These are phyloP conservation scores for Gomphus bonarii DNA, from an alignment of 1,284 basidiomycete species.

Conservation along the genomic window DNA sequence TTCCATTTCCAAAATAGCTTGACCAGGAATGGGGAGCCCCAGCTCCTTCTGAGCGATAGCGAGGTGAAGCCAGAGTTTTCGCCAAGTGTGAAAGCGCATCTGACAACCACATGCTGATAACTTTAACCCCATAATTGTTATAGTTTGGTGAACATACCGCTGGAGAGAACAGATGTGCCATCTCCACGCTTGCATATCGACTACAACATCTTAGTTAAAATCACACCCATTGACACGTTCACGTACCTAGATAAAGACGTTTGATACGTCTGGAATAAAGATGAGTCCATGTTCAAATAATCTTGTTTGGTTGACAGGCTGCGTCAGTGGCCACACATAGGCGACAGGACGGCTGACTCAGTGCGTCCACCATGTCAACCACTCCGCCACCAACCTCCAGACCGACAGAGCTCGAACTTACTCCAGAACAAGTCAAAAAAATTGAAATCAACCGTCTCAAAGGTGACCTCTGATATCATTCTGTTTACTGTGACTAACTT, in stretches of 20 bases:
- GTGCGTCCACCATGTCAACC: background rate
- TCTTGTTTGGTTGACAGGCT: too few relatives aligned
- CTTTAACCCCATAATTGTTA: background rate
- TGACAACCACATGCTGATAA: constrained; percentile 22
- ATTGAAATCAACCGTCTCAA: constrained; percentile 33
- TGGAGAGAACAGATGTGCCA: constrained; percentile 92
- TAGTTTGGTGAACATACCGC: constrained; percentile 35
- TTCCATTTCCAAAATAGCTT: constrained; percentile 92
- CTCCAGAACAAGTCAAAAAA: constrained; percentile 29
- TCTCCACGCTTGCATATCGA: constrained; percentile 98
- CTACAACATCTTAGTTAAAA: constrained; percentile 30
- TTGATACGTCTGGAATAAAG: constrained; percentile 25
- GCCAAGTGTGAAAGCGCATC: constrained; percentile 97
- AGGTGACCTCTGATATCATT: constrained; percentile 17
- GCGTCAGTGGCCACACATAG: too few relatives aligned
- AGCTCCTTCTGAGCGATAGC: constrained; percentile 96
- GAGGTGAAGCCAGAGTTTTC: constrained; percentile 92
- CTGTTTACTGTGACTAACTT: background rate
- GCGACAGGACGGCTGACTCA: too few relatives aligned
- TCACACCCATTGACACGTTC: background rate
- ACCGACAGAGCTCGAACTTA: constrained; percentile 17
- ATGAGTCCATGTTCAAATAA: too few relatives aligned
- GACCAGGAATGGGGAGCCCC: constrained; percentile 81
- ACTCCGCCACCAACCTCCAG: background rate
- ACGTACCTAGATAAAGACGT: constrained; percentile 36